Conservation (phyloP, 805 yeast species). For the Grigorovia transvaalensis region DNA sequence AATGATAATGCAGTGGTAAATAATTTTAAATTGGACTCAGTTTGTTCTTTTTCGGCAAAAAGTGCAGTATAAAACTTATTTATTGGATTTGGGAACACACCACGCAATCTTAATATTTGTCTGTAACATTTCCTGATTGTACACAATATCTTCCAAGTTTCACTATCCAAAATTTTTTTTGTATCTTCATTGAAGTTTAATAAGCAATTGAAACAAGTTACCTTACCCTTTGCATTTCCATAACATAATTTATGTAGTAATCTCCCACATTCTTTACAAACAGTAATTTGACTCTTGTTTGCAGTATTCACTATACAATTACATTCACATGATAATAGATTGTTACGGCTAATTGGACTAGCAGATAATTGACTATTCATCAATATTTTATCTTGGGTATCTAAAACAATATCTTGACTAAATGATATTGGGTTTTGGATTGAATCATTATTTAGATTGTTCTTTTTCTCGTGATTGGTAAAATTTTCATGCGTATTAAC, state of each 20-base stretch:
- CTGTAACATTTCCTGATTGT: constrained; percentile 30
- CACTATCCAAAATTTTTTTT: neutral
- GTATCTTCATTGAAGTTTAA: constrained; percentile 1
- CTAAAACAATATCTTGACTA: neutral
- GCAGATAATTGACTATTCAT: neutral
- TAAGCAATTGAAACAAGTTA: constrained; percentile 24
- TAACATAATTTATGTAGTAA: constrained; percentile 30
- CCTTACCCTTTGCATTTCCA: constrained; percentile 15
- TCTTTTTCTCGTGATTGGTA: neutral
- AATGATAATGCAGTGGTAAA: constrained; percentile 10
- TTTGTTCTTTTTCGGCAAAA: constrained; percentile 9
- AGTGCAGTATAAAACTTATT: constrained; percentile 8
- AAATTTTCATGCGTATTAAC: neutral
- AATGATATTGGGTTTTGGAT: neutral
- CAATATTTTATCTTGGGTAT: neutral
- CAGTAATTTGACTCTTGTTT: constrained; percentile 17
- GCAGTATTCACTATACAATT: neutral
- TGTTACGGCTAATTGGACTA: too few relatives aligned
- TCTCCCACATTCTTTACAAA: constrained; percentile 19
- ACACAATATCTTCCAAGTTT: neutral
- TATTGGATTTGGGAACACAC: constrained; percentile 13
- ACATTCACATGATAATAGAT: constrained; percentile 25
- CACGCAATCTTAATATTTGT: constrained; percentile 13
- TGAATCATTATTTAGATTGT: neutral
- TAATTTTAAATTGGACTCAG: constrained; percentile 8